These are phyloP conservation scores for Parmelia sp. DNA, from an alignment of 495 filamentous ascomycete species.

Conservation along the genomic window DNA sequence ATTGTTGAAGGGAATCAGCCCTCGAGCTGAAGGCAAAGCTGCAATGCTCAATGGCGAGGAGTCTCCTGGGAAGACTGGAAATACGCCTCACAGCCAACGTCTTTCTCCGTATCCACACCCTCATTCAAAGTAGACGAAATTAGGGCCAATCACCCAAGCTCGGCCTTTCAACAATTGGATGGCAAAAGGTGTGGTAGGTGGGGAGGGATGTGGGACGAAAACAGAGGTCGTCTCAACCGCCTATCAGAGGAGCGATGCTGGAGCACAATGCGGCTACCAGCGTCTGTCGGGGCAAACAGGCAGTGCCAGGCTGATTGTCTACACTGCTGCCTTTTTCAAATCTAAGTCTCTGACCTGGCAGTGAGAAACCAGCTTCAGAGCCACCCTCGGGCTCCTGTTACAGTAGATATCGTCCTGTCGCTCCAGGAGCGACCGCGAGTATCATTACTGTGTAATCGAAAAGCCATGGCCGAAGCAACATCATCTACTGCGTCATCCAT, in stretches of 20 bases:
- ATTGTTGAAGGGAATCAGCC: neutral
- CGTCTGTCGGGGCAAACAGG: neutral
- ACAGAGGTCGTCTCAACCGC: neutral
- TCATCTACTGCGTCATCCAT: neutral
- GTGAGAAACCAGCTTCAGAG: neutral
- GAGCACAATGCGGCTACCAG: neutral
- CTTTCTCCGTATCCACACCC: neutral
- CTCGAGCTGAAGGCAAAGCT: neutral
- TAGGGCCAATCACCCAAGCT: neutral
- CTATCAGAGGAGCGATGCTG: neutral
- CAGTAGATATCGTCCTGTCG: neutral
- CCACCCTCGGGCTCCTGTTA: neutral
- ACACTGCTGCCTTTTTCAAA: neutral
- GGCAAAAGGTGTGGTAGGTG: neutral
- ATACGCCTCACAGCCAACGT: neutral
- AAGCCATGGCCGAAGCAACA: neutral
- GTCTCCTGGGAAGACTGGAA: neutral
- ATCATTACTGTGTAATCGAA: neutral
- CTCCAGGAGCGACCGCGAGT: neutral
- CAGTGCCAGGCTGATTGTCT: neutral
- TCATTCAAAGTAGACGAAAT: neutral
- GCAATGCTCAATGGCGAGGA: neutral
- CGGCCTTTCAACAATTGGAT: neutral
- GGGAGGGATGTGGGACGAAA: neutral
- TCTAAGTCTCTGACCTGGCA: neutral